These are phyloP conservation scores for Aureobasidium namibiae DNA, from an alignment of 2,329 filamentous ascomycete species.

Conservation along the genomic window DNA sequence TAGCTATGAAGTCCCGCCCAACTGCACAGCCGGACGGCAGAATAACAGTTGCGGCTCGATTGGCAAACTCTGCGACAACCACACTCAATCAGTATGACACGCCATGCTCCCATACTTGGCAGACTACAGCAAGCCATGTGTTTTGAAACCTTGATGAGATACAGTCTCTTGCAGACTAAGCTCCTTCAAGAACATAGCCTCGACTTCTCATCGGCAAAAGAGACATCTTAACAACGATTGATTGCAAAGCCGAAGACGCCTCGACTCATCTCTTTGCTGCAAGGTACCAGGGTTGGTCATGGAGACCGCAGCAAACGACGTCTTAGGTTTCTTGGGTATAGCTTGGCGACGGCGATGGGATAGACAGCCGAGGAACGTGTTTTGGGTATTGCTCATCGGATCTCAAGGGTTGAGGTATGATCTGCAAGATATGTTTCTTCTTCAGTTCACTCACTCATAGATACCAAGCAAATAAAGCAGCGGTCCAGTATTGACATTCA, in stretches of 20 bases:
- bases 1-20: neutral
- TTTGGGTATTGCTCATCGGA: neutral
- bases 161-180: neutral
- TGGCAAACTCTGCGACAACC: neutral
- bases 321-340: neutral
- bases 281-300: neutral
- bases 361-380: conserved; percentile 7
- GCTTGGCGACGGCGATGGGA: neutral
- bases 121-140: conserved; percentile 1
- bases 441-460: too few relatives aligned
- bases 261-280: neutral
- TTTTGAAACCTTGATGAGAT: neutral
- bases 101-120: neutral
- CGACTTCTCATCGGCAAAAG: neutral
- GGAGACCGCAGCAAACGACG: neutral
- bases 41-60: neutral
- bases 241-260: neutral
- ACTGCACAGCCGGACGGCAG: neutral
- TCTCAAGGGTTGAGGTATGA: neutral
- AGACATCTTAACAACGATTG: neutral
- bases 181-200: neutral
- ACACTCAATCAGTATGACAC: neutral
- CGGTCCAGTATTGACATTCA: neutral
- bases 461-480: conserved; percentile 2
- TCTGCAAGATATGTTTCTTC: neutral